Evolutionary conservation across 345 rosid genomes (phyloP), one percentile per base, ranked within the genome.

Genomic region (Populus davidiana): DNA sequence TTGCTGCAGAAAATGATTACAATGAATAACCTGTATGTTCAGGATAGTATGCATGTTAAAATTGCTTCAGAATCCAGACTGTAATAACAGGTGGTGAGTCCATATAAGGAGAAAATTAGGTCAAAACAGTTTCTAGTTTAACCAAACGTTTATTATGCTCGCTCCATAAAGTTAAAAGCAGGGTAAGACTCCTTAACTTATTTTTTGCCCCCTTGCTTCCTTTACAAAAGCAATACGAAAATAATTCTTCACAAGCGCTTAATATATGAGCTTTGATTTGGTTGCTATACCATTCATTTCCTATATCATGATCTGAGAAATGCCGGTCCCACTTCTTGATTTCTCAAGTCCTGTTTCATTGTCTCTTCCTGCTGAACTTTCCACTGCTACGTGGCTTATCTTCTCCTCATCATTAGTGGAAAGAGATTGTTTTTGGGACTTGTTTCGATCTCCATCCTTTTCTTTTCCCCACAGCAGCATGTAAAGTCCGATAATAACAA

Each of bases 401-500:
- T n/a, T 78, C 16, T 38, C 69, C 66, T 72, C 69, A 20, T 38
- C 64, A 72, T 21, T 6, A 47, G 70, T 20, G 16, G 71, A 61
- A 74, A 74, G 41, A 59, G 83, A 43, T 39, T 71, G 71, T 50
- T 80, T 39, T 39, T 74, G 61, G 33, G 70, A 49, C 64, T 74
- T 59, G 13, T 33, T 61, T 49, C 17, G 77, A 66, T 21, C 50
- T 67, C 49, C 71, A 79, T 79, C 84, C 1, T 70, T 64, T 70
- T 81, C 84, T 81, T 84, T 81, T 70, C 87, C 85, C 72, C 81
- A 79, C 49, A 84, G n/a, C 36, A 81, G 74, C 10, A 74, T 10
- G 68, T 80, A 78, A 6, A 78, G 39, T 47, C 85, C 85, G 38
- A 70, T 50, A 21, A 82, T 80, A 56, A 74, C 80, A 29, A 72